Evolutionary conservation across 2,329 filamentous ascomycete genomes (phyloP).

Genomic region (Orbilia blumenaviensis): DNA sequence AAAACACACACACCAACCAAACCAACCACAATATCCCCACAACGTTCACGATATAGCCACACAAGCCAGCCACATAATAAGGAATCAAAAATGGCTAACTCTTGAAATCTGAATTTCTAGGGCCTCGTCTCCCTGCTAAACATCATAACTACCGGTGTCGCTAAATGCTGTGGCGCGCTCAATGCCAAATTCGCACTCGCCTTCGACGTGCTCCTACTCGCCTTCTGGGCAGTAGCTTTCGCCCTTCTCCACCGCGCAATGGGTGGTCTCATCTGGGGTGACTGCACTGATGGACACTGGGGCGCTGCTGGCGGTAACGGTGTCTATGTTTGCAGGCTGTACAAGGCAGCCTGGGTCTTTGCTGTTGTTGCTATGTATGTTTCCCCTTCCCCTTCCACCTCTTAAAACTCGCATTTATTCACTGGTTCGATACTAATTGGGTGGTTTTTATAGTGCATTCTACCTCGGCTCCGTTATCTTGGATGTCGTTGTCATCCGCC

Average conservation of each 20-base stretch:
- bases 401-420: background rate
- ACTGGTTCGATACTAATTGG: background rate
- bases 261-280: slow-evolving; percentile 23
- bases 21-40: background rate
- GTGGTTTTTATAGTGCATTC: background rate
- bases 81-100: background rate
- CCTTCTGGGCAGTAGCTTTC: slow-evolving; percentile 33
- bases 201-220: slow-evolving; percentile 39
- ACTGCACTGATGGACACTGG: slow-evolving; percentile 41
- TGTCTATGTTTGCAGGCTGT: slow-evolving; percentile 46
- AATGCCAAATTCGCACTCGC: slow-evolving; percentile 43
- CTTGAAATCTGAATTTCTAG: background rate
- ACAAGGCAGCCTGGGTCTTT: slow-evolving; percentile 49
- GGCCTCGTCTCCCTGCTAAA: slow-evolving; percentile 43
- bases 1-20: background rate
- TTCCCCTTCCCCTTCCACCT: background rate
- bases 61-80: too few species aligned
- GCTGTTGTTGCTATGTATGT: slow-evolving; percentile 37
- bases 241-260: slow-evolving; percentile 38
- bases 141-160: slow-evolving; percentile 39
- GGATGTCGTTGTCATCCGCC: slow-evolving; percentile 43
- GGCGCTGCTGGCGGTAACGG: slow-evolving; percentile 25
- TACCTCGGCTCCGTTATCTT: slow-evolving; percentile 28
- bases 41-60: too few species aligned
- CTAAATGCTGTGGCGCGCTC: slow-evolving; percentile 52